These are phyloP conservation scores for Monosporascus sp. DNA, from an alignment of 2,329 filamentous ascomycete species.

Conservation along the genomic window DNA sequence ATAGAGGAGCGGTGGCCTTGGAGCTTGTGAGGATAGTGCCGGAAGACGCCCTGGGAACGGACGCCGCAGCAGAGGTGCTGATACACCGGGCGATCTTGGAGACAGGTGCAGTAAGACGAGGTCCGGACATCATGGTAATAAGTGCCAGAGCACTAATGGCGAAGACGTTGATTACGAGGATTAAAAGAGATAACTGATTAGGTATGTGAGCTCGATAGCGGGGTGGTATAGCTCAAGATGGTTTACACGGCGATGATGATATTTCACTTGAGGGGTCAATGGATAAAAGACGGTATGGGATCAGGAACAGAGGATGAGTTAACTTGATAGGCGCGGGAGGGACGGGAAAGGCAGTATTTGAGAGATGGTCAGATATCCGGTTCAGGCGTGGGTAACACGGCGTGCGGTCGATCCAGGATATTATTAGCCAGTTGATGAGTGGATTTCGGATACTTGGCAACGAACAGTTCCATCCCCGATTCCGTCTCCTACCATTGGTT, in stretches of 20 bases:
- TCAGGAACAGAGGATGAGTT: not conserved
- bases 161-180: no score
- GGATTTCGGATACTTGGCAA: no score
- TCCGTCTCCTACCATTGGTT: not conserved
- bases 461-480: no score
- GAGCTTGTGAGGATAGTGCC: slow-evolving; percentile 22
- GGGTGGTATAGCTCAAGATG: not conserved
- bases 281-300: not conserved
- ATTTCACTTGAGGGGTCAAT: not conserved
- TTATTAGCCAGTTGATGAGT: no score
- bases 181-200: not conserved
- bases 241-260: not conserved
- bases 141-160: not conserved
- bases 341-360: not conserved
- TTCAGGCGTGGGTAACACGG: not conserved
- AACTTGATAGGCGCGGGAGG: not conserved
- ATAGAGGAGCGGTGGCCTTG: slow-evolving; percentile 21
- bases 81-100: slow-evolving; percentile 25
- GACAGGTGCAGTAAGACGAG: slow-evolving; percentile 26
- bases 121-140: slow-evolving; percentile 19
- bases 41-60: slow-evolving; percentile 13
- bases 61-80: slow-evolving; percentile 20
- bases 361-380: not conserved
- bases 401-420: not conserved
- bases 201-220: not conserved